Evolutionary conservation across 306 rosid species (phyloP), one percentile per base, ranked within the genome.

Genomic region (Inga laurina): DNA sequence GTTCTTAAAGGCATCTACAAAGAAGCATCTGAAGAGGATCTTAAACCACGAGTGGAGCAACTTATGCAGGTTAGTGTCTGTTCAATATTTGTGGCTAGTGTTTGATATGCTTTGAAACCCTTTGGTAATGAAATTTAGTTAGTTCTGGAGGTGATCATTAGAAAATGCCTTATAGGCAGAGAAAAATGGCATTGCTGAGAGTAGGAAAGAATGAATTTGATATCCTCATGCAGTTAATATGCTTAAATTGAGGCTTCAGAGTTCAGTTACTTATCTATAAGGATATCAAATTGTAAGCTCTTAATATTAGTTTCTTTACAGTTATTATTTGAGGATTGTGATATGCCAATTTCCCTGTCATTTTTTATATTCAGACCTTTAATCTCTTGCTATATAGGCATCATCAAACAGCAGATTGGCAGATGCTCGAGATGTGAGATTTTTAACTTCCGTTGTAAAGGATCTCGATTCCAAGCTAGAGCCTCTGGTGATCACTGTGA

Each of bases 401-500:
- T 84, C 90, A 72, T 81, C 90, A 75, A 75, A 65, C 67, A 81
- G 71, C 80, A 75, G 59, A 67, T 87, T 93, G 67, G 86, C 80
- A 24, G 87, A 74, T 22, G 93, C 92, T 27, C 91, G 87, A 75
- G 89, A 93, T 78, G 84, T 89, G 67, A 91, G 98, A 87, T 85
- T 91, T 6, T 85, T 95, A 70, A 91, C 82, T 81, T 78, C 49
- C 10, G 35, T 82, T 44, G 90, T 93, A 68, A 93, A 91, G 85
- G 88, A 88, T 77, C 76, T 91, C 78, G 95, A 93, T 66, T 72
- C 86, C 27, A 86, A 88, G 85, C 68, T 92, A 65, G 94, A 91
- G 78, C 90, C 97, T 67, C 24, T 91, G 2, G 83, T 82, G 70
- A 24, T 81, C 78, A 83, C 12, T 44, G 7, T 16, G 7, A 37